Evolutionary conservation across 2,329 filamentous ascomycete genomes (phyloP).

Genomic region (Fusarium anguioides): DNA sequence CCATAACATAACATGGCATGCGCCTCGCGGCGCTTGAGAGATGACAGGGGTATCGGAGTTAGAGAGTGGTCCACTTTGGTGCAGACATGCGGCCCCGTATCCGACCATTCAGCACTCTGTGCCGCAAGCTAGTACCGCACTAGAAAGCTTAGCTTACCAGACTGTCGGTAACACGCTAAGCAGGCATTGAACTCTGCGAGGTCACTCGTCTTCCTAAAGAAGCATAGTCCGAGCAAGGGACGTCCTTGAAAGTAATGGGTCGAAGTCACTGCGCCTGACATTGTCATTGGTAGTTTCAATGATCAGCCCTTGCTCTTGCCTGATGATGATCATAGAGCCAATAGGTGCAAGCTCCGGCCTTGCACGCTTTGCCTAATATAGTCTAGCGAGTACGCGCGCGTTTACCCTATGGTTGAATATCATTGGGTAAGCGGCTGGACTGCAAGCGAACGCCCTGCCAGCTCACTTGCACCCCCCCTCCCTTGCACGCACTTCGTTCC

Average conservation of each 20-base stretch:
- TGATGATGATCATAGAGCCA: conserved; percentile 25
- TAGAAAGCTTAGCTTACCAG: conserved; percentile 50
- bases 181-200: conserved; percentile 8
- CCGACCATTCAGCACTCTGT: conserved; percentile 45
- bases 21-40: conserved; percentile 34
- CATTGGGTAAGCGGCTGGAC: conserved; percentile 48
- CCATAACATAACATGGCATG: conserved; percentile 36
- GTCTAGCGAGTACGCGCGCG: conserved; percentile 46
- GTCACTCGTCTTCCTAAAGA: conserved; percentile 15
- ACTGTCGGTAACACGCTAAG: conserved; percentile 53
- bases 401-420: conserved; percentile 40
- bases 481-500: not conserved
- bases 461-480: conserved; percentile 40
- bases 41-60: conserved; percentile 40
- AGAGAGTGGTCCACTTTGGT: conserved; percentile 1
- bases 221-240: conserved; percentile 20
- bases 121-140: conserved; percentile 27
- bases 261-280: not conserved
- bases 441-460: conserved; percentile 49
- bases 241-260: conserved; percentile 7
- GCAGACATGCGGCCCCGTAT: conserved; percentile 35
- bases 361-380: conserved; percentile 25
- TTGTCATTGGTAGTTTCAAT: conserved; percentile 32
- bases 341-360: conserved; percentile 44
- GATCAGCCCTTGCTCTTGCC: conserved; percentile 20